phyloP scores from a whole-genome alignment of 495 filamentous ascomycete genomes.

The Clavariopsis aquatica region DNA sequence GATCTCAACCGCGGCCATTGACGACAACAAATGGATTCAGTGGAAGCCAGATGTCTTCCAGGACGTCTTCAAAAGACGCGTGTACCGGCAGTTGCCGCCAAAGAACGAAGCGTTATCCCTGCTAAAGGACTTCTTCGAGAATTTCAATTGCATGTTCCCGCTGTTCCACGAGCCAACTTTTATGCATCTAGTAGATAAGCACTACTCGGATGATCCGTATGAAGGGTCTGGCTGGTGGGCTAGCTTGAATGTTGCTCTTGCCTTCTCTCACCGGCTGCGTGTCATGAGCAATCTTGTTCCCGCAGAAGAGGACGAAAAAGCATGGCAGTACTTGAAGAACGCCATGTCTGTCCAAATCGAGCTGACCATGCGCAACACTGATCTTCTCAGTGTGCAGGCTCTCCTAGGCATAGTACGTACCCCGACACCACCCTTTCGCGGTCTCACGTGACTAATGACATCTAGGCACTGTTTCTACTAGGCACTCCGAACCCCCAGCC shows the following conservation, averaged over 20 bases:
- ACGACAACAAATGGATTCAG: constrained; percentile 90
- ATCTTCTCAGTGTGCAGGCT: constrained; percentile 94
- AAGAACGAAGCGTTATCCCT: constrained; percentile 79
- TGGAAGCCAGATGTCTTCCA: constrained; percentile 96
- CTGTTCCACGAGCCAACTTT: constrained; percentile 97
- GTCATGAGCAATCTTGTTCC: constrained; percentile 95
- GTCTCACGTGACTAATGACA: constrained; percentile 11
- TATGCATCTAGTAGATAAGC: constrained; percentile 90
- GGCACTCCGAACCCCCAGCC: constrained; percentile 97
- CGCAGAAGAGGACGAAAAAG: constrained; percentile 87
- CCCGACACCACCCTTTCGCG: constrained; percentile 1
- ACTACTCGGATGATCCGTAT: constrained; percentile 91
- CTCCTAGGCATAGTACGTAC: constrained; percentile 79
- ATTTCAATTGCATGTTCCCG: constrained; percentile 98
- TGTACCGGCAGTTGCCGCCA: constrained; percentile 78
- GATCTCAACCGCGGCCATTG: constrained; percentile 77
- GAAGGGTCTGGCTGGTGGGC: constrained; percentile 98
- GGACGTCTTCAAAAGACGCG: constrained; percentile 85
- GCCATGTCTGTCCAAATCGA: constrained; percentile 90
- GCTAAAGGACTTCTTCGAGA: constrained; percentile 91
- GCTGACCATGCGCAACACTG: constrained; percentile 91
- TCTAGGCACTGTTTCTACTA: constrained; percentile 83
- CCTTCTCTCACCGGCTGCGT: constrained; percentile 84
- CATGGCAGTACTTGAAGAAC: constrained; percentile 95
- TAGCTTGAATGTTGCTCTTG: constrained; percentile 88